Base-by-base conservation (phyloP, 176 grass and related monocot genomes). In the Cymbopogon citratus region DNA sequence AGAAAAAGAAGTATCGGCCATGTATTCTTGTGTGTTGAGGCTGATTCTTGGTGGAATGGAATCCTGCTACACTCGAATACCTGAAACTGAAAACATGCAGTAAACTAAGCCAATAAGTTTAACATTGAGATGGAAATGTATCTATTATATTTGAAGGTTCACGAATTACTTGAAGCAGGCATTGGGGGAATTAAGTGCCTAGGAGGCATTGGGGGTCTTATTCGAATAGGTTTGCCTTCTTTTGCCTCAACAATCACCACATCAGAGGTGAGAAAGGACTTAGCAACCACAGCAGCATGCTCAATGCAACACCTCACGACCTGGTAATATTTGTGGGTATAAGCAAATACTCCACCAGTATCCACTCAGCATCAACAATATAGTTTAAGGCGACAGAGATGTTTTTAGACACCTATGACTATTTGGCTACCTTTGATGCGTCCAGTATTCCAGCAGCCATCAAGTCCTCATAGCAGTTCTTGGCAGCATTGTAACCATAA, bases 401-500 rank as follows among this genome's bases (percentile, higher is more conserved):
- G 10, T 24, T 43, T 74, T 34, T 5, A 40, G 40, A 14, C 28
- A 31, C 67, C 13, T 74, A 51, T 51, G 26, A 62, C 4, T 75
- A 46, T 79, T 84, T 73, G 82, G 57, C 34, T 62, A 73, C 94
- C 92, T 97, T 97, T 56, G 92, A 83, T 73, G 95, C 92, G 56
- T 94, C 95, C 75, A 97, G 66, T 89, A 97, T 94, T 82, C 92
- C 92, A 85, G 86, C 88, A 74, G 90, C 77, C 71, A 94, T 87
- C 67, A 94, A 84, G 74, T 98, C 95, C 60, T 92, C 92, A 1
- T 91, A 97, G 72, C 81, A 83, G 33, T 91, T 91, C 21, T 79
- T 98, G 59, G 92, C 86, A 71, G 95, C 95, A 86, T 98, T 98
- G 75, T 98, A 98, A n/a, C 95, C 95, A 87, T 92, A 98, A 24